Percentiles rank a stretch among this genome's conserved stretches.
phyloP scores from a whole-genome alignment of 768 basidiomycete genomes.

The Leccinellum luteum region DNA sequence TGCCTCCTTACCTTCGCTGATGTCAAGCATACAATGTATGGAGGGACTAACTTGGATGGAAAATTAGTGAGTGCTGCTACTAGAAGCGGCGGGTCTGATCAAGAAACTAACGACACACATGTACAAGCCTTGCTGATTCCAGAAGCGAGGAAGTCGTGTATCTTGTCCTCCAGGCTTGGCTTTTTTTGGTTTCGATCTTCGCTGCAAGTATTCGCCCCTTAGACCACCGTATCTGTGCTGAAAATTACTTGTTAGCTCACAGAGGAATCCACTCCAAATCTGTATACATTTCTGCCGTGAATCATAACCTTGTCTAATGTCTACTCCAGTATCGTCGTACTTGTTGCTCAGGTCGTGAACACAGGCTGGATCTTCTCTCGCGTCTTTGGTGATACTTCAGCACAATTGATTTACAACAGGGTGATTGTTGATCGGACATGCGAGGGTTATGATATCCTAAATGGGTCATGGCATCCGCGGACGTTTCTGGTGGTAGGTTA shows the following conservation, averaged over 20 bases:
- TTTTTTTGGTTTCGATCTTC: constrained; percentile 42
- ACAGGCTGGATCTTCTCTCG: constrained; percentile 49
- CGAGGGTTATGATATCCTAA: constrained; percentile 38
- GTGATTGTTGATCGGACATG: constrained; percentile 41
- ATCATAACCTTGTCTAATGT: background rate
- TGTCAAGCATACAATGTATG: constrained; percentile 34
- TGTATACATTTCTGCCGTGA: constrained; percentile 27
- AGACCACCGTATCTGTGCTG: background rate
- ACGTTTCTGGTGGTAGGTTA: constrained; percentile 34
- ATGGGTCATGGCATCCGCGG: constrained; percentile 40
- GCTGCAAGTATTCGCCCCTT: constrained; percentile 36
- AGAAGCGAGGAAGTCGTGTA: constrained; percentile 49
- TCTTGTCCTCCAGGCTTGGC: constrained; percentile 47
- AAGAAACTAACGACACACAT: background rate
- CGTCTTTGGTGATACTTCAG: constrained; percentile 32
- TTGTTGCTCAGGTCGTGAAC: constrained; percentile 45
- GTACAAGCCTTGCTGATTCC: constrained; percentile 23
- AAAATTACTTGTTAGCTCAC: constrained; percentile 36
- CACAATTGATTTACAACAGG: constrained; percentile 33
- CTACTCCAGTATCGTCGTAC: constrained; percentile 29
- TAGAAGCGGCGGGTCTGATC: background rate
- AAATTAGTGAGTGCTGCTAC: constrained; percentile 37
- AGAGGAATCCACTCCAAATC: constrained; percentile 51
- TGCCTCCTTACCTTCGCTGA: background rate
- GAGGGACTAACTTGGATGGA: constrained; percentile 45